Conservation (phyloP, 1,284 basidiomycete species). For the Salmacisia buchloeana region DNA sequence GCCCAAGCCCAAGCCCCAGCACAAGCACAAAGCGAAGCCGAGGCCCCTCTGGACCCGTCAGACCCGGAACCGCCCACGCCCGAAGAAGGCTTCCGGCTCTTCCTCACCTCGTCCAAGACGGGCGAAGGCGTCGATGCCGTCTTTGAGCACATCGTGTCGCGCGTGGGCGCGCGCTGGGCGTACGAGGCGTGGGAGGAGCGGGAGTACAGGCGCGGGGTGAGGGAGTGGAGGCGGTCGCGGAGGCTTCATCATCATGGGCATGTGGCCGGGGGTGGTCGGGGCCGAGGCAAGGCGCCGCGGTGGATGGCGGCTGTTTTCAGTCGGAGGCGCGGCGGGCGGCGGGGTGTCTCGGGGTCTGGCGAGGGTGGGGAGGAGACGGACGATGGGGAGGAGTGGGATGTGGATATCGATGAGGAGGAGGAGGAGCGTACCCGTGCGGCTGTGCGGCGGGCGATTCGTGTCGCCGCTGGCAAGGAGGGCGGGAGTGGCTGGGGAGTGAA, state of each 20-base stretch:
- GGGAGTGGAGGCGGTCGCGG: neutral
- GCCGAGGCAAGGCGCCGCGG: neutral
- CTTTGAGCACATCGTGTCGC: constrained; percentile 31
- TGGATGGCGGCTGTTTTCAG: neutral
- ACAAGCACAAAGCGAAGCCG: neutral
- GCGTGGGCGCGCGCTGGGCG: constrained; percentile 17
- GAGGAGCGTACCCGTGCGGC: neutral
- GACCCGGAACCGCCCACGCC: constrained; percentile 5
- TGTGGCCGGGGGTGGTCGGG: neutral
- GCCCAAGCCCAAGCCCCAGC: neutral
- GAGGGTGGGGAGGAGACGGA: neutral
- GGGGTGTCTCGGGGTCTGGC: neutral
- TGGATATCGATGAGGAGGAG: neutral
- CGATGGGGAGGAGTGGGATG: neutral
- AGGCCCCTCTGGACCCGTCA: neutral
- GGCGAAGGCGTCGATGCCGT: constrained; percentile 28
- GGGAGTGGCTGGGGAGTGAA: neutral
- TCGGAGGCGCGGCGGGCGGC: neutral
- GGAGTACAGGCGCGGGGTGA: constrained; percentile 3
- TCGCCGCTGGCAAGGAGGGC: constrained; percentile 1
- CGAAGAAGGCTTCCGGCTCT: constrained; percentile 38
- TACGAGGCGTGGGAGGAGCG: constrained; percentile 13
- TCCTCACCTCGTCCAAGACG: constrained; percentile 34
- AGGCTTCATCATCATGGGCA: neutral
- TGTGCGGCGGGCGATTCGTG: constrained; percentile 3